These are phyloP conservation scores for Plasmopara muralis DNA, from an alignment of 352 stramenopile species.

Conservation along the genomic window DNA sequence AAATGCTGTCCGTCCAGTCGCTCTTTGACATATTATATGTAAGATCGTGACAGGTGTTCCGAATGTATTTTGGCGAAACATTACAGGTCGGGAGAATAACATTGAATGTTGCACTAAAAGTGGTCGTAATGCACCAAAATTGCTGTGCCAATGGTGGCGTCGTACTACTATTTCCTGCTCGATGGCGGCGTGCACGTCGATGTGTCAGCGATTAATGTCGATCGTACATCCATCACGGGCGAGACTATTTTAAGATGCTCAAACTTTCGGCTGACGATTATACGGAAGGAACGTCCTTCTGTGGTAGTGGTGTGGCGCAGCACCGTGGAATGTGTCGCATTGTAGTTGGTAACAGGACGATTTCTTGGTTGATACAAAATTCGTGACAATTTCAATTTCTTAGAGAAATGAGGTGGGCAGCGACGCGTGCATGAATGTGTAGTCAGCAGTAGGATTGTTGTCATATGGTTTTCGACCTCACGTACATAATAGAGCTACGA, in stretches of 20 bases:
- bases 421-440: constrained; percentile 56
- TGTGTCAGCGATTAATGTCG: constrained; percentile 31
- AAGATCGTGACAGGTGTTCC: constrained; percentile 40
- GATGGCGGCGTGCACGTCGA: constrained; percentile 27
- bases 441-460: constrained; percentile 53
- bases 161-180: constrained; percentile 57
- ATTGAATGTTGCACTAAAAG: constrained; percentile 47
- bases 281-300: constrained; percentile 31
- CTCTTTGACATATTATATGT: too few relatives aligned
- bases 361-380: constrained; percentile 19
- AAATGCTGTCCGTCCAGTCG: too few relatives aligned
- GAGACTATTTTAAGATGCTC: constrained; percentile 47
- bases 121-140: too few relatives aligned
- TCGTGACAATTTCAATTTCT: constrained; percentile 9
- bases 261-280: constrained; percentile 32
- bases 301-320: constrained; percentile 11
- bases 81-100: constrained; percentile 37
- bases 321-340: background rate
- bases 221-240: constrained; percentile 44
- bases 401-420: constrained; percentile 22
- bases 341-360: constrained; percentile 12
- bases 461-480: constrained; percentile 31
- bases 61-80: constrained; percentile 51
- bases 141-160: constrained; percentile 63
- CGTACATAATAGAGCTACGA: constrained; percentile 47